Percentiles rank a stretch among this genome's conserved stretches.
Conservation (phyloP, 257 asterid genomes). For the Fraxinus anomala region DNA sequence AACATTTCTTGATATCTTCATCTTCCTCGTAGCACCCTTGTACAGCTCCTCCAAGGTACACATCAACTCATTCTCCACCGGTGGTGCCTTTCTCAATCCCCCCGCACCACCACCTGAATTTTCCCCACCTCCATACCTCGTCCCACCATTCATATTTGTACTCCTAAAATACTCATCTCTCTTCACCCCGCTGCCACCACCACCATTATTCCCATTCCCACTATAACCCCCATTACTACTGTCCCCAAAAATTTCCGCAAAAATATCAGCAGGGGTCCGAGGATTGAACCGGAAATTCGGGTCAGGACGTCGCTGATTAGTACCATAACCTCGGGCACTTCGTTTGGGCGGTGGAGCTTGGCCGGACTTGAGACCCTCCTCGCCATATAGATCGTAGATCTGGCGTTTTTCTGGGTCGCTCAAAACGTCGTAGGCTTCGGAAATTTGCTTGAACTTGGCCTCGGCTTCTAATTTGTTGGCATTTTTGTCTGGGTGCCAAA, state of each 20-base stretch:
- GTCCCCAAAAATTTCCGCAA: constrained; percentile 83
- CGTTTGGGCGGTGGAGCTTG: constrained; percentile 70
- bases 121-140: constrained; percentile 37
- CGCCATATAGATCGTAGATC: constrained; percentile 97
- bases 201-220: constrained; percentile 28
- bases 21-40: constrained; percentile 74
- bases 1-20: constrained; percentile 82
- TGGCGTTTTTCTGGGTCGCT: constrained; percentile 99
- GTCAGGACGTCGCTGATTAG: constrained; percentile 67
- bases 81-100: constrained; percentile 63
- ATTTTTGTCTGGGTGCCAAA: constrained; percentile 98
- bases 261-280: constrained; percentile 84
- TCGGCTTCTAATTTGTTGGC: constrained; percentile 75
- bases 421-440: constrained; percentile 91
- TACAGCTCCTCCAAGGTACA: constrained; percentile 93
- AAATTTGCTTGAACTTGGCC: constrained; percentile 90
- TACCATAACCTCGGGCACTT: constrained; percentile 34
- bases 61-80: constrained; percentile 70
- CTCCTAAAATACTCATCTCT: constrained; percentile 68
- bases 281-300: constrained; percentile 85
- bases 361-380: constrained; percentile 88
- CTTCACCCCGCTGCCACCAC: constrained; percentile 35
- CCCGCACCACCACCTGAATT: constrained; percentile 30
- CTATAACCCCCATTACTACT: constrained; percentile 39
- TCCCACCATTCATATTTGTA: constrained; percentile 53